phyloP scores from a whole-genome alignment of 2,329 filamentous ascomycete genomes.

The Neobulgaria alba region DNA sequence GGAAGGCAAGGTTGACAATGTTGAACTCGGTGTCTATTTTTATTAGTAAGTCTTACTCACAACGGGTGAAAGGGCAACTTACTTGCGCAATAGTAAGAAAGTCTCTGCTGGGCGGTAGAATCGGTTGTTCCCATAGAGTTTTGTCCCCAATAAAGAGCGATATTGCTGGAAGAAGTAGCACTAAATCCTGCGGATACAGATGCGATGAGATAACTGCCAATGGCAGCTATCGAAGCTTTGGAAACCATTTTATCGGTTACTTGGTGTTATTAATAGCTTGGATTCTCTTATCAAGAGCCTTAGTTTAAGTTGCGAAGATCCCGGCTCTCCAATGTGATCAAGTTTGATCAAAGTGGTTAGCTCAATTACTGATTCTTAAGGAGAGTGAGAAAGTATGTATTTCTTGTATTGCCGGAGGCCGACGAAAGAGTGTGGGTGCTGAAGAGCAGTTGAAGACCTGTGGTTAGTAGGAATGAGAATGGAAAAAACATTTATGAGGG shows the following conservation, averaged over 20 bases:
- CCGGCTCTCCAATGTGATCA: neutral
- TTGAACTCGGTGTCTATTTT: neutral
- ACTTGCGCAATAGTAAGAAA: conserved; percentile 52
- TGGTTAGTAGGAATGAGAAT: neutral
- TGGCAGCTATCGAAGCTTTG: neutral
- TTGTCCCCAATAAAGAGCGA: conserved; percentile 35
- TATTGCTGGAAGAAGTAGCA: neutral
- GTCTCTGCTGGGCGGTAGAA: conserved; percentile 39
- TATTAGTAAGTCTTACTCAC: neutral
- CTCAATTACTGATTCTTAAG: neutral
- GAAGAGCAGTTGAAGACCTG: neutral
- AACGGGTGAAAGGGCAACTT: conserved; percentile 21
- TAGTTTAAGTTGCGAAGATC: neutral
- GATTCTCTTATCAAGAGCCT: neutral
- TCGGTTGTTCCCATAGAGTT: conserved; percentile 44
- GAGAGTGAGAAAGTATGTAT: neutral
- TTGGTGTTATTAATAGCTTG: neutral
- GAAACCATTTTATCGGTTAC: neutral
- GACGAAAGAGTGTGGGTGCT: neutral
- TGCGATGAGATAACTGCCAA: neutral
- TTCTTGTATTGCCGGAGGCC: neutral
- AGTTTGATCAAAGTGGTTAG: conserved; percentile 1
- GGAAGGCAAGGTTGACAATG: conserved; percentile 42
- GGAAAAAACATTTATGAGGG: neutral
- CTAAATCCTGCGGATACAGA: conserved; percentile 1